A percentile compares a stretch with the other conserved stretches of the same genome.
These are phyloP conservation scores for Arachnopeziza araneosa DNA, from an alignment of 2,329 filamentous ascomycete species.

Conservation along the genomic window DNA sequence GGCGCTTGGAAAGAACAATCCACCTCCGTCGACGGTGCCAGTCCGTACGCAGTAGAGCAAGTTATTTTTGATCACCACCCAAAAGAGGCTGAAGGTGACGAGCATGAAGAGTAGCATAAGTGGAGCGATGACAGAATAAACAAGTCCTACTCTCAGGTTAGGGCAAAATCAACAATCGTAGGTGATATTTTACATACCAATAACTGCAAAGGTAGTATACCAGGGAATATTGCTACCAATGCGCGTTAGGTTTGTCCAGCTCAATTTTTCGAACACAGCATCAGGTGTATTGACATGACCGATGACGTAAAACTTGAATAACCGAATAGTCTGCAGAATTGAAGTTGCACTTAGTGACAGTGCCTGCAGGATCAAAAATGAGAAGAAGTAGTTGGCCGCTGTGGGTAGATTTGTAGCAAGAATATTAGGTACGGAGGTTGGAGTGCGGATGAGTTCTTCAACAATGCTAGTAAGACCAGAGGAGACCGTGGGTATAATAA, in stretches of 20 bases:
- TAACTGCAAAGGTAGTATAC: conserved; percentile 21
- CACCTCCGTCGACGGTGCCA: conserved; percentile 57
- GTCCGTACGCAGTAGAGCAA: conserved; percentile 56
- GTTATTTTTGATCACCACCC: conserved; percentile 61
- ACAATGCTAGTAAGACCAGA: conserved; percentile 41
- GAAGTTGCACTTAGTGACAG: conserved; percentile 55
- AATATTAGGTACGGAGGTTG: conserved; percentile 41
- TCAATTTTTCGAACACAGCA: conserved; percentile 17
- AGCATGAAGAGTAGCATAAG: conserved; percentile 58
- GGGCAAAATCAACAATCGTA: background rate
- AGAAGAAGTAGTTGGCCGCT: conserved; percentile 63
- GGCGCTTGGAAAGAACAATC: conserved; percentile 56
- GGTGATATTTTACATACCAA: conserved; percentile 16
- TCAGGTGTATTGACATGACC: conserved; percentile 17
- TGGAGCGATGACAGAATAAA: conserved; percentile 59
- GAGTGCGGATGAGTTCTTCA: conserved; percentile 42
- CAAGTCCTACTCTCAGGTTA: conserved; percentile 38
- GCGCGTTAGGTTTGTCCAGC: conserved; percentile 16
- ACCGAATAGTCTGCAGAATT: conserved; percentile 28
- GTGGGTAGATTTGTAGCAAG: conserved; percentile 53
- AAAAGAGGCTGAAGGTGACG: conserved; percentile 56
- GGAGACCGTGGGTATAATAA: conserved; percentile 60
- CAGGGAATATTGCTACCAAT: conserved; percentile 18
- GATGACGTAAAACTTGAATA: conserved; percentile 15
- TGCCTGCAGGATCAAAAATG: conserved; percentile 63